A percentile compares a stretch with the other conserved stretches of the same genome.
Evolutionary conservation across 257 asterid genomes (phyloP).

Genomic region (Nicotiana benthamiana): DNA sequence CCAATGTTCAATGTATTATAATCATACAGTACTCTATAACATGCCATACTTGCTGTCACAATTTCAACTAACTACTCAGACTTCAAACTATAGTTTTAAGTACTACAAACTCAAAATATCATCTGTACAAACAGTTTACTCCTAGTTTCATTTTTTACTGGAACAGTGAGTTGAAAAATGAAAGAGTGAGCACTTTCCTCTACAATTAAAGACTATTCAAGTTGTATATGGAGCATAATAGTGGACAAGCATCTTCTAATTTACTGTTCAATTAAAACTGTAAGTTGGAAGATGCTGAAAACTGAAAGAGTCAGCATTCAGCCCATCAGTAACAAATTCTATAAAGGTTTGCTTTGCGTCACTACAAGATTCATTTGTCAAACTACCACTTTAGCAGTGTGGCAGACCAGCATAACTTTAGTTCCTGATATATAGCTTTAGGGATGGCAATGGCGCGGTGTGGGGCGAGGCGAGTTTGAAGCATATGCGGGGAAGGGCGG

Average conservation of each 20-base stretch:
- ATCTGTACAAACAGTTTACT: not conserved
- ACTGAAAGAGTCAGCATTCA: not conserved
- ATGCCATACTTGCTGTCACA: conserved; percentile 4
- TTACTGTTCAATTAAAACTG: not conserved
- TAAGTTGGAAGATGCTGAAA: not conserved
- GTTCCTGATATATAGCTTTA: conserved; percentile 4
- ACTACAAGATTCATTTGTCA: not conserved
- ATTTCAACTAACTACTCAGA: not conserved
- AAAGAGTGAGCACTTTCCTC: not conserved
- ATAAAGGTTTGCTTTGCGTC: not conserved
- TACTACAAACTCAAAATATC: not conserved
- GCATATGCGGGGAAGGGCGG: too few species aligned
- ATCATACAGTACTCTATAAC: not conserved
- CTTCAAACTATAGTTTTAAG: not conserved
- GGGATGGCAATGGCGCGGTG: too few species aligned
- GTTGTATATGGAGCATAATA: not conserved
- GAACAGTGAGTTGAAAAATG: not conserved
- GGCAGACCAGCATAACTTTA: not conserved
- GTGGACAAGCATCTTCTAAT: not conserved
- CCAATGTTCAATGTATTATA: not conserved
- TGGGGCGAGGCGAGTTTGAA: too few species aligned
- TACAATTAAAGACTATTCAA: not conserved
- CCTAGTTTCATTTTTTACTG: not conserved
- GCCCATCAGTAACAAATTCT: not conserved
- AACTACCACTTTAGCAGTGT: not conserved